A percentile compares a stretch with the other conserved stretches of the same genome.
phyloP scores from a whole-genome alignment of 176 grass and related monocot species.

The Cenchrus fungigraminus region DNA sequence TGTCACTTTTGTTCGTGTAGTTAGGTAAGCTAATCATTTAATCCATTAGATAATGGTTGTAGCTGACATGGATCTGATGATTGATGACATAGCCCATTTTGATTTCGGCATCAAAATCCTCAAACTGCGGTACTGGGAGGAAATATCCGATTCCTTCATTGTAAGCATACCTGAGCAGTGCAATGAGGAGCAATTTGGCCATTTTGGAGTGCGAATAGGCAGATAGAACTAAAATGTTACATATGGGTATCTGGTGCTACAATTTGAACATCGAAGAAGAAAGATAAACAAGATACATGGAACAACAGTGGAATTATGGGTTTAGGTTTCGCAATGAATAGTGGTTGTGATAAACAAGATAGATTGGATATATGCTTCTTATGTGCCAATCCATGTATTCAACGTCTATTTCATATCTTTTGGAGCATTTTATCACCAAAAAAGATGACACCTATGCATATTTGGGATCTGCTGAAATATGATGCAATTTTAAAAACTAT shows the following conservation, averaged over 20 bases:
- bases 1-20: background rate
- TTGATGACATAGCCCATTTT: background rate
- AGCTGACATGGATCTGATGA: background rate
- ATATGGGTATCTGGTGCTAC: background rate
- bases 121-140: background rate
- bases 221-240: background rate
- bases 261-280: background rate
- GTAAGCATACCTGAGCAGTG: background rate
- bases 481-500: background rate
- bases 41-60: background rate
- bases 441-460: slow-evolving; percentile 10
- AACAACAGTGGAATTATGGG: background rate
- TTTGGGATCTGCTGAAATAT: background rate
- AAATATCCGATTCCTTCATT: background rate
- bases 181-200: background rate
- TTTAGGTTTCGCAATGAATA: background rate
- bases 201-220: slow-evolving; percentile 6
- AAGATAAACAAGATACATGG: background rate
- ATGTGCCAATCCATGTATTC: background rate
- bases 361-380: background rate
- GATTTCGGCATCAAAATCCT: background rate
- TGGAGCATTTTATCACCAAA: background rate
- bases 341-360: background rate
- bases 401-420: background rate
- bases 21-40: background rate